phyloP scores from a whole-genome alignment of 2,329 filamentous ascomycete species.

The Aspergillus sp. region DNA sequence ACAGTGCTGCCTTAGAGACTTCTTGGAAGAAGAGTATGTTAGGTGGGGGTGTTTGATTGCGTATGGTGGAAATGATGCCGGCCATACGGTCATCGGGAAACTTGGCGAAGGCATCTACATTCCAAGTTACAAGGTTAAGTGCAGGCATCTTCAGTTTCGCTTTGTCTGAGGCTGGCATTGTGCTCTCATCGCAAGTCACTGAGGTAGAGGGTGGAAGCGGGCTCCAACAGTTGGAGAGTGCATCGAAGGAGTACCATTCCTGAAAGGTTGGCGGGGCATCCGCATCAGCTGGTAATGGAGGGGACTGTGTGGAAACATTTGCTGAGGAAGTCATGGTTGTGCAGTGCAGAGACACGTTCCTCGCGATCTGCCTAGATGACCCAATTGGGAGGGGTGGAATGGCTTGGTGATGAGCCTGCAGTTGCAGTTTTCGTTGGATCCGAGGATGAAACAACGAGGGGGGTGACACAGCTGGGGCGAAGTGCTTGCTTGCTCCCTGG shows the following conservation, averaged over 20 bases:
- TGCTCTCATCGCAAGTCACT: not conserved
- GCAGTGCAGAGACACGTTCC: not conserved
- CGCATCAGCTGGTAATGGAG: slow-evolving; percentile 2
- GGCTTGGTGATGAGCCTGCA: not conserved
- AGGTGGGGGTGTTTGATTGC: slow-evolving; percentile 13
- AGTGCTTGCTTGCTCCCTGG: not conserved
- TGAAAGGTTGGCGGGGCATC: slow-evolving; percentile 7
- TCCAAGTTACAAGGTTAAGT: slow-evolving; percentile 39
- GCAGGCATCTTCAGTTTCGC: not conserved
- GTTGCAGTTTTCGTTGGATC: not conserved
- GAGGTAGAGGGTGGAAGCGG: not conserved
- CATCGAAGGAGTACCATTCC: slow-evolving; percentile 12
- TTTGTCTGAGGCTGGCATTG: not conserved
- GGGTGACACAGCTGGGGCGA: not conserved
- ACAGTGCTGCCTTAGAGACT: slow-evolving; percentile 29
- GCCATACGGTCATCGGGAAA: slow-evolving; percentile 23
- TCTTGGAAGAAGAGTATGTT: slow-evolving; percentile 44
- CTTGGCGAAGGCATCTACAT: slow-evolving; percentile 29
- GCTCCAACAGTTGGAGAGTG: not conserved
- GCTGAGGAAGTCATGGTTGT: not conserved
- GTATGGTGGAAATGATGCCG: slow-evolving; percentile 31
- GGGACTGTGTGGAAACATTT: not conserved
- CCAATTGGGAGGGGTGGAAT: not conserved
- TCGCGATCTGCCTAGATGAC: not conserved
- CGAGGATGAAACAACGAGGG: not conserved